Base-by-base conservation (phyloP, 768 basidiomycete species). In the Podaxis sp. region DNA sequence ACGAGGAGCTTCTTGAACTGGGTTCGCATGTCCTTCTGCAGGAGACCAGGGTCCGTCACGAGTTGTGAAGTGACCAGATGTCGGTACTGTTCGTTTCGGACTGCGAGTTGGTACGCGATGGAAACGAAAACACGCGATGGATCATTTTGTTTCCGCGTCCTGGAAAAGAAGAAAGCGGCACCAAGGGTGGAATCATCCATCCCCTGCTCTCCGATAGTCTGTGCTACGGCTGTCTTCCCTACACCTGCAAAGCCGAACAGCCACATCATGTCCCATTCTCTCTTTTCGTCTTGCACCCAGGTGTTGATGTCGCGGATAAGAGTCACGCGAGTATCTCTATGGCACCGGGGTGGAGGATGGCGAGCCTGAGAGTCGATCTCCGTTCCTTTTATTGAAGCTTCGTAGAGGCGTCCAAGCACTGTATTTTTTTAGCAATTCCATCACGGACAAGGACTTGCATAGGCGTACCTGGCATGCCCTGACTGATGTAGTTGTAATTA, bases 101-200 rank as follows among this genome's bases (percentile, higher is more conserved):
- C 17, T 6, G 58, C 49, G 13, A 65, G 65, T 26, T 65, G 65
- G 38, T 59, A 65, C 37, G 61, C 54, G 38, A 68, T 49, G 17
- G 65, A 65, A n/a, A 59, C 50, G n/a, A 68, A 40, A 17, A 66
- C 22, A 24, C 38, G 40, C 12, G 36, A 46, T 3, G 60, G 41
- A 12, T 63, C 53, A 46, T 66, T 65, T 7, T 54, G 36, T 15
- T 51, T 37, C 5, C 56, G 37, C 7, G 58, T 49, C 4, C 56
- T 56, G 8, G 48, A 52, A 58, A 68, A 61, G 61, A 66, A 66
- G 52, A 64, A 64, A 7, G 58, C 46, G 3, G 60, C 58, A 15
- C 50, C 65, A n/a, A 66, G 48, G 4, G 52, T 36, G 15, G 33
- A 22, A 40, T 50, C 20, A 15, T 33, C 26, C 20, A 58, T 44